Conservation (phyloP, 164 flowering plant species). For the Vitis cinerea region DNA sequence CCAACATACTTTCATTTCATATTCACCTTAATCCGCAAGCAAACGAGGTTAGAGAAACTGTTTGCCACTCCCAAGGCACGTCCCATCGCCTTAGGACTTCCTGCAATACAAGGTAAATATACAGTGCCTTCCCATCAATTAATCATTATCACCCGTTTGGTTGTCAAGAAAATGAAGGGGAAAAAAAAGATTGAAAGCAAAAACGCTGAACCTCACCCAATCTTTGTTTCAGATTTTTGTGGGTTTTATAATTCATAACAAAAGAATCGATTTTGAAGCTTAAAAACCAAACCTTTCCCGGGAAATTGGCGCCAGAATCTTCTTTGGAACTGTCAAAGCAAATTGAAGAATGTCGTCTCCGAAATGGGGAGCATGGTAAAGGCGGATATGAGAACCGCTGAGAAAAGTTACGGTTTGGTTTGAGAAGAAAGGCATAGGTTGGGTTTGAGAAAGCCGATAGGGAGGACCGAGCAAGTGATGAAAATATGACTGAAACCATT, state of each 20-base stretch:
- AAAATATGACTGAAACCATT: constrained; percentile 22
- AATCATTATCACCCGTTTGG: no score
- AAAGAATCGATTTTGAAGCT: not conserved
- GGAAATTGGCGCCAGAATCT: constrained; percentile 16
- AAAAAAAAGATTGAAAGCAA: not conserved
- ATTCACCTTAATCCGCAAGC: constrained; percentile 83
- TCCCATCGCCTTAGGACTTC: constrained; percentile 74
- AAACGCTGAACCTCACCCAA: no score
- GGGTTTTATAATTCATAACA: no score
- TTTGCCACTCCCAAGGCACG: constrained; percentile 94
- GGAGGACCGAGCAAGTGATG: constrained; percentile 26
- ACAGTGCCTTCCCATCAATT: no score
- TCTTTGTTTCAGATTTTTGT: no score
- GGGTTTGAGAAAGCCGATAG: constrained; percentile 16
- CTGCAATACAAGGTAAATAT: constrained; percentile 22
- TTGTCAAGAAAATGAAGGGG: not conserved
- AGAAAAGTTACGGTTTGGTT: not conserved
- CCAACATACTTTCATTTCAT: not conserved
- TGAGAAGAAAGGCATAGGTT: constrained; percentile 12
- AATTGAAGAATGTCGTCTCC: not conserved
- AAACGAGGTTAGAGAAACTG: constrained; percentile 64
- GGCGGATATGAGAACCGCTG: not conserved
- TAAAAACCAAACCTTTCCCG: constrained; percentile 25
- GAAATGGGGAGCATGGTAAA: no score
- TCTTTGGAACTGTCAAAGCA: constrained; percentile 32